These are phyloP conservation scores for Massarina eburnea DNA, from an alignment of 2,329 filamentous ascomycete genomes.

Conservation along the genomic window DNA sequence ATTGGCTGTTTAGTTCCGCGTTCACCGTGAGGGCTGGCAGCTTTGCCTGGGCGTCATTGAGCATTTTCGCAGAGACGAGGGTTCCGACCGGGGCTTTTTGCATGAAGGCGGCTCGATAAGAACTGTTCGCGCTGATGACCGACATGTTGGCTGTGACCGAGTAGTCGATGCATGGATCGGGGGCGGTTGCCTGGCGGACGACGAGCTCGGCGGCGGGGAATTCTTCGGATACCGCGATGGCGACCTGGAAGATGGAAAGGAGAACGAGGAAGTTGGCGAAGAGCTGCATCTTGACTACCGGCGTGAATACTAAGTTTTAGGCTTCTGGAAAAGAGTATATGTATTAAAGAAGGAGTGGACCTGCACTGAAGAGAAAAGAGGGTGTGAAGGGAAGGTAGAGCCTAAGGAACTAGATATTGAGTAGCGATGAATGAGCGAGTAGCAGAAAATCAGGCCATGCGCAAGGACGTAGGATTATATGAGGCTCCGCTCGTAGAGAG, in stretches of 20 bases:
- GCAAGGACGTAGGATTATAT: slow-evolving; percentile 30
- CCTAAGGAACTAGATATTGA: slow-evolving; percentile 15
- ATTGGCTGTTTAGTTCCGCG: slow-evolving; percentile 45
- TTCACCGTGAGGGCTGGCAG: slow-evolving; percentile 45
- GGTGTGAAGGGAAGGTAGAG: slow-evolving; percentile 18
- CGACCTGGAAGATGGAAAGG: slow-evolving; percentile 26
- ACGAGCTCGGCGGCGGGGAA: slow-evolving; percentile 21
- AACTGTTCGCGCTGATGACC: slow-evolving; percentile 49
- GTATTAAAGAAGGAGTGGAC: slow-evolving; percentile 29
- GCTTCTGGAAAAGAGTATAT: slow-evolving; percentile 8
- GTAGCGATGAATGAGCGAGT: slow-evolving; percentile 6
- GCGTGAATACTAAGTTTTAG: slow-evolving; percentile 4
- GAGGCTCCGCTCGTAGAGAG: slow-evolving; percentile 17
- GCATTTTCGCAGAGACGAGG: slow-evolving; percentile 40
- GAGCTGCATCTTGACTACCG: slow-evolving; percentile 26
- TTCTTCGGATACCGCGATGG: slow-evolving; percentile 15
- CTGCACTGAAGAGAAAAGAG: slow-evolving; percentile 31
- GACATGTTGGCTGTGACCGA: slow-evolving; percentile 51
- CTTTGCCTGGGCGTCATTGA: slow-evolving; percentile 46
- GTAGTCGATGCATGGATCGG: slow-evolving; percentile 47
- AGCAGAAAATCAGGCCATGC: slow-evolving; percentile 35
- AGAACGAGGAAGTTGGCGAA: slow-evolving; percentile 29
- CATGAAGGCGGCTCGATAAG: slow-evolving; percentile 51
- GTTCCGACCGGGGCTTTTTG: slow-evolving; percentile 49
- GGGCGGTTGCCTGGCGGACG: slow-evolving; percentile 28